phyloP scores from a whole-genome alignment of 2,329 filamentous ascomycete species.

The Hawksworthiomyces lignivorus region DNA sequence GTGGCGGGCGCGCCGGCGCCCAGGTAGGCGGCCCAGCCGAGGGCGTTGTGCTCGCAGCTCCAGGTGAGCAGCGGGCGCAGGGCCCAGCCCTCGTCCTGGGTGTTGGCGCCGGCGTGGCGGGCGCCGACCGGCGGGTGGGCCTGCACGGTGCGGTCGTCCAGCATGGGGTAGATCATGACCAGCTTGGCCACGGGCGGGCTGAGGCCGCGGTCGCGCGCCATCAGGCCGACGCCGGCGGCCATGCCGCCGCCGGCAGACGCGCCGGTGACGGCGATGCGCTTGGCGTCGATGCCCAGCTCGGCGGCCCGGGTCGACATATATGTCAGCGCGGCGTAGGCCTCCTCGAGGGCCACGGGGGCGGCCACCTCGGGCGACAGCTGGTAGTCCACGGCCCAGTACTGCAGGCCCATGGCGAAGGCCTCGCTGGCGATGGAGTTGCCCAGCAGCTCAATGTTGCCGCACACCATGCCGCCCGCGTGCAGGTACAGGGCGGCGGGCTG shows the following conservation, averaged over 20 bases:
- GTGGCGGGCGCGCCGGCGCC: slow-evolving; percentile 8
- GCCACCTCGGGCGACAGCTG: slow-evolving; percentile 40
- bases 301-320: slow-evolving; percentile 26
- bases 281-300: slow-evolving; percentile 17
- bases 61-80: slow-evolving; percentile 15
- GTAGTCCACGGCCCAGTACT: slow-evolving; percentile 35
- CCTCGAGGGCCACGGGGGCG: slow-evolving; percentile 36
- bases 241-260: slow-evolving; percentile 22
- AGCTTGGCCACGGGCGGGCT: slow-evolving; percentile 25
- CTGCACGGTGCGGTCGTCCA: slow-evolving; percentile 25
- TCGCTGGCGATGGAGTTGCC: slow-evolving; percentile 11
- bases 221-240: slow-evolving; percentile 26
- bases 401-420: slow-evolving; percentile 12
- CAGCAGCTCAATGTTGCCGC: slow-evolving; percentile 15
- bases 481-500: slow-evolving; percentile 17
- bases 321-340: slow-evolving; percentile 23
- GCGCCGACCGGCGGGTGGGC: slow-evolving; percentile 15
- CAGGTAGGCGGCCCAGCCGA: slow-evolving; percentile 21
- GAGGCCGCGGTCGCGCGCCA: slow-evolving; percentile 27
- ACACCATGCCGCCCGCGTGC: slow-evolving; percentile 22
- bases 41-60: slow-evolving; percentile 16
- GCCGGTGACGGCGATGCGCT: slow-evolving; percentile 20
- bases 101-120: slow-evolving; percentile 12
- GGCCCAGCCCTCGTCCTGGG: slow-evolving; percentile 12
- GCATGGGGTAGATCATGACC: slow-evolving; percentile 29